These are phyloP conservation scores for Gossypium davidsonii DNA, from an alignment of 441 rosid species.

Conservation along the genomic window DNA sequence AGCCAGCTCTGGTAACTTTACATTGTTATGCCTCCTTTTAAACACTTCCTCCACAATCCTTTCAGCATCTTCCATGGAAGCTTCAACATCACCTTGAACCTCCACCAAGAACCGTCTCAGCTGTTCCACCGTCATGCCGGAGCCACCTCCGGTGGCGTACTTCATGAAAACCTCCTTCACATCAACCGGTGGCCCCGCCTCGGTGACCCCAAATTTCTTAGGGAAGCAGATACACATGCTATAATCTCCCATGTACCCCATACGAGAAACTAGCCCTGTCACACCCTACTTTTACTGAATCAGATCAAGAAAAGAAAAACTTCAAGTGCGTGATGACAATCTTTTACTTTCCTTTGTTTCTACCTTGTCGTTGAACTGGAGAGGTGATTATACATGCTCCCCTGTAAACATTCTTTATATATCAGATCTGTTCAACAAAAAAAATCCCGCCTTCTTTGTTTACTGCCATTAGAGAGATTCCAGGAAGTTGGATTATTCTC, in stretches of 20 bases:
- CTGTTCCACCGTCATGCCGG: constrained; percentile 46
- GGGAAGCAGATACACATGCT: constrained; percentile 45
- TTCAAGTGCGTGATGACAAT: not conserved
- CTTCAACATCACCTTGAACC: constrained; percentile 33
- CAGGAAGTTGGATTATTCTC: not conserved
- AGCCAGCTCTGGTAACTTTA: constrained; percentile 35
- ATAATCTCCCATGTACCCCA: constrained; percentile 39
- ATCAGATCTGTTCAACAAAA: constrained; percentile 5
- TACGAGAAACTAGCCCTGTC: not conserved
- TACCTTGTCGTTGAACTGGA: not conserved
- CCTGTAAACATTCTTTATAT: not conserved
- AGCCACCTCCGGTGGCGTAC: constrained; percentile 31
- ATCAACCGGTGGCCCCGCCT: constrained; percentile 41
- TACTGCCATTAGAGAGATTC: not conserved
- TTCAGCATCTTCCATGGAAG: constrained; percentile 38
- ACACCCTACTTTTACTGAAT: not conserved
- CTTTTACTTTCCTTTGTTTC: not conserved
- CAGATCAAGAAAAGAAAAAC: not conserved
- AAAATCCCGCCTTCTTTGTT: not conserved
- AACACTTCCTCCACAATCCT: constrained; percentile 42
- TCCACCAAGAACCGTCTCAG: constrained; percentile 44
- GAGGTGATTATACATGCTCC: not conserved
- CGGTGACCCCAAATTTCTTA: constrained; percentile 38
- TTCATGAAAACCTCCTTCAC: constrained; percentile 33
- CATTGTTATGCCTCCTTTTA: constrained; percentile 37